These are phyloP conservation scores for Skeletonema tropicum DNA, from an alignment of 108 stramenopile genomes.

Conservation along the genomic window DNA sequence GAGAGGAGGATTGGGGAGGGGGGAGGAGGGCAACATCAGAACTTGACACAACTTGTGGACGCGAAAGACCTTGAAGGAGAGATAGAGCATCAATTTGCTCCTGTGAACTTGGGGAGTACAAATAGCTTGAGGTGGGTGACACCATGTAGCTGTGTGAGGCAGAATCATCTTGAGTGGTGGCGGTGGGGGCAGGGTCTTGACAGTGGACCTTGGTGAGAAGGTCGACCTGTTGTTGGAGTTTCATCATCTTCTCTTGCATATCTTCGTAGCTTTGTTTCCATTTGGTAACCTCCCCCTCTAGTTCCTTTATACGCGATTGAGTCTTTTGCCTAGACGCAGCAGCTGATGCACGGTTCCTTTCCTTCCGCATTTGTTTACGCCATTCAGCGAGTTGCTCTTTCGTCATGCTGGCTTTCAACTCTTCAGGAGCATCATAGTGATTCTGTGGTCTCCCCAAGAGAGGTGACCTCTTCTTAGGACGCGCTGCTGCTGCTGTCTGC, in stretches of 20 bases:
- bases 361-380: conserved; percentile 81
- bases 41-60: background rate
- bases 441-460: background rate
- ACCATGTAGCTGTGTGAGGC: background rate
- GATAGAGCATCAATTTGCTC: conserved; percentile 14
- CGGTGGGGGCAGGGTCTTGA: background rate
- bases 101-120: background rate
- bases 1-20: background rate
- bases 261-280: conserved; percentile 56
- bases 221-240: conserved; percentile 37
- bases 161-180: conserved; percentile 4
- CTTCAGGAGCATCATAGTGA: background rate
- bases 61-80: background rate
- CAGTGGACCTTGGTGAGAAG: background rate
- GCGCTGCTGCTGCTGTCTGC: background rate
- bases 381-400: conserved; percentile 68
- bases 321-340: conserved; percentile 71
- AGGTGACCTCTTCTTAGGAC: background rate
- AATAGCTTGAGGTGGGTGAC: background rate
- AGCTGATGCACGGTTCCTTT: conserved; percentile 77
- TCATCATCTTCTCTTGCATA: conserved; percentile 30
- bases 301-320: conserved; percentile 59
- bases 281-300: conserved; percentile 63
- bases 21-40: background rate
- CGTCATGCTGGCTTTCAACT: conserved; percentile 42